Evolutionary conservation across 805 yeast species (phyloP).

Genomic region (Saturnispora dispora): DNA sequence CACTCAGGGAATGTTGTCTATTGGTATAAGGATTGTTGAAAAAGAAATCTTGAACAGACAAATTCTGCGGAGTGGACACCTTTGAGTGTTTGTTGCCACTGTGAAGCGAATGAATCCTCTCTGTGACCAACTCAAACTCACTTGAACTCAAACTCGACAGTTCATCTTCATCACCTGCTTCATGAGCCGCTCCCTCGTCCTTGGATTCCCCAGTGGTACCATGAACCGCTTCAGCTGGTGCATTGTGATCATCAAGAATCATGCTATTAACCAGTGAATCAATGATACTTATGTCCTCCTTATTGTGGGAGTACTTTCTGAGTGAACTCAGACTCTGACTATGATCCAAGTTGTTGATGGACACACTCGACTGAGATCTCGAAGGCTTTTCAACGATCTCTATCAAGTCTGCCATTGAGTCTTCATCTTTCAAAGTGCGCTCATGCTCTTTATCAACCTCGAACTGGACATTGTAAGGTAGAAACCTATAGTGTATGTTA

Average conservation of each 20-base stretch:
- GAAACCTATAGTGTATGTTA: slow-evolving; percentile 35
- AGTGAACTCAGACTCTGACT: neutral
- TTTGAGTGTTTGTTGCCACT: neutral
- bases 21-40: slow-evolving; percentile 26
- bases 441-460: slow-evolving; percentile 29
- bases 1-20: slow-evolving; percentile 11
- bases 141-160: slow-evolving; percentile 4
- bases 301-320: neutral
- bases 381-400: slow-evolving; percentile 17
- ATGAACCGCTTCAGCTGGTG: neutral
- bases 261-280: neutral
- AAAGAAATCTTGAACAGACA: slow-evolving; percentile 50
- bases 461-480: slow-evolving; percentile 70
- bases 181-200: neutral
- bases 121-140: neutral
- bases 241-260: neutral
- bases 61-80: slow-evolving; percentile 13
- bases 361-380: neutral
- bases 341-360: neutral
- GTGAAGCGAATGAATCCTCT: slow-evolving; percentile 5
- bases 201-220: neutral
- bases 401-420: slow-evolving; percentile 19
- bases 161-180: slow-evolving; percentile 13
- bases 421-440: slow-evolving; percentile 10
- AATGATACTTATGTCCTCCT: slow-evolving; percentile 6